Base-by-base conservation (phyloP, 2,329 filamentous ascomycete species). In the Diplodia scrobiculata region DNA sequence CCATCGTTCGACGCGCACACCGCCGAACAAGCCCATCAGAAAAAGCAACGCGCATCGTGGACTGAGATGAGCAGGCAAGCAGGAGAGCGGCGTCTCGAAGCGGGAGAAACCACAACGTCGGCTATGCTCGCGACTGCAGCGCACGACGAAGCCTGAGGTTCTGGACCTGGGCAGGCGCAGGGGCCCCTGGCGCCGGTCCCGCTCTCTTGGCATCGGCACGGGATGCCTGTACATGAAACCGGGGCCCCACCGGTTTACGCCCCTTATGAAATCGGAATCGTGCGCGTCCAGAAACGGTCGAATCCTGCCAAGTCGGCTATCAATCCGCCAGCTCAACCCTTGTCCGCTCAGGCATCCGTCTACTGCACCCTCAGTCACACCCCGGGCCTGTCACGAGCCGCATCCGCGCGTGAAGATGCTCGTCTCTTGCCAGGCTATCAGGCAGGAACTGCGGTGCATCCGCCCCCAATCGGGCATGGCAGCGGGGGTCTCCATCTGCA, bases 201-300 rank as follows among this genome's bases (percentile, higher is more conserved):
- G 38, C 25, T n/a, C 25, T 38, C 29, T 14, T 59, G 54, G 54
- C 36, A 47, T 59, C 54, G 54, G 38, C 54, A 32, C 54, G 54
- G 54, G 38, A 59, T 59, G 38, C 38, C 54, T 59, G 34, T 32
- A 59, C 14, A 27, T 59, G 54, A 59, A 59, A 59, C 54, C 25
- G 21, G 21, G 6, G 14, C 19, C 36, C 54, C n/a, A 13, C 36
- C 19, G 21, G 27, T 47, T 36, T 34, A 55, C 54, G 54, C 32
- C 21, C 27, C 41, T 45, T 29, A 45, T 45, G 54, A 36, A 5
- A 47, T 19, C 38, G 27, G 34, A 21, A 38, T 13, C 27, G 54
- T 11, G 36, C 14, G 52, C 52, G 52, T 19, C 34, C 51, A 3
- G 34, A 32, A 36, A 21, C 3, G 19, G 34, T 41, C 25, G 14